Base-by-base conservation (phyloP, 73 alveolate species). In the Stentor coeruleus region DNA sequence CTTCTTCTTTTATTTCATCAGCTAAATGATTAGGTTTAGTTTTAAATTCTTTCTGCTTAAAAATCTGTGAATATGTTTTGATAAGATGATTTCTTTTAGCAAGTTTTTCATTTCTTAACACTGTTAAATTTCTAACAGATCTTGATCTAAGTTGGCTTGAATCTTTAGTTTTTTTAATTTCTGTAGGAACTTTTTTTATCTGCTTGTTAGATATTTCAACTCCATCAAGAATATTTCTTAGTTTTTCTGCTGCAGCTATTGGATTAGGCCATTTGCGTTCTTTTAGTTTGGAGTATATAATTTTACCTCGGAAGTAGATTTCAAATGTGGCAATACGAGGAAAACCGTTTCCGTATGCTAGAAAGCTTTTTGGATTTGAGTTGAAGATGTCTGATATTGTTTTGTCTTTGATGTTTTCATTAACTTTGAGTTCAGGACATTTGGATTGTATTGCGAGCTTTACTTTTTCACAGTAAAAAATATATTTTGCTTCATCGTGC, bases 281-380 rank as follows among this genome's bases (percentile, higher is more conserved):
- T 40, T 80, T 38, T 0, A 86, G 85, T 66, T 86, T 86, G 2
- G 91, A 86, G 41, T 60, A 86, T 26, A 86, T 35, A 1, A 81
- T 82, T 59, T 81, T 59, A 30, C 42, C 42, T 35, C 87, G 14
- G 37, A 38, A 82, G 74, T 81, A 81, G 3, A 86, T 85, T 59
- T 86, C 91, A 36, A 86, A 86, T 15, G 91, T 81, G 38, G 88
- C 91, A 41, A 86, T 74, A 41, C 91, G 39, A 35, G 91, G 91
- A 40, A 86, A 86, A 26, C 59, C 31, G 55, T 59, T 15, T 28
- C 30, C 30, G 14, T 3, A 31, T 77, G 81, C 35, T 37, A 39
- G 39, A 60, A 72, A 20, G 58, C n/a, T 26, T 58, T 38, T 6
- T 28, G 1, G 66, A 20, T 15, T n/a, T 28, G 3, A 42, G 3